These are phyloP conservation scores for Taphrina flavorubra DNA, from an alignment of 1,139 yeast genomes.

Conservation along the genomic window DNA sequence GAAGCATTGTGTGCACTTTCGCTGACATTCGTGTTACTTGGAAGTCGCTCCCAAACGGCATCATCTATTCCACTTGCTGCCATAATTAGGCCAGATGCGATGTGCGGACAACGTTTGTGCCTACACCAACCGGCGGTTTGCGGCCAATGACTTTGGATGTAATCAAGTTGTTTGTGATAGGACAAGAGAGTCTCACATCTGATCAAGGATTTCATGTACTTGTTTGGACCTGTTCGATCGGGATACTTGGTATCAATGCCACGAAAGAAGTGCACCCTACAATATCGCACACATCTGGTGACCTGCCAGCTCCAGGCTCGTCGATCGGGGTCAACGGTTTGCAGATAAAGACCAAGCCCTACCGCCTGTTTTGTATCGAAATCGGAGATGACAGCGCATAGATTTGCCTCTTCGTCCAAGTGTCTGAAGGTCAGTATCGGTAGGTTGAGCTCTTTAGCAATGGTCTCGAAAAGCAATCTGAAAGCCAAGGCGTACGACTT, in stretches of 20 bases:
- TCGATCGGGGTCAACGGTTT: not conserved
- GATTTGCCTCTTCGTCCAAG: not conserved
- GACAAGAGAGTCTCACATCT: not conserved
- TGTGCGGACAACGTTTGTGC: constrained; percentile 1
- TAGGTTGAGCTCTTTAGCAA: not conserved
- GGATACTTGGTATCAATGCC: constrained; percentile 1
- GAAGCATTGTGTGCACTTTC: not conserved
- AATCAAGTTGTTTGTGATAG: not conserved
- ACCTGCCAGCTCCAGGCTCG: not conserved
- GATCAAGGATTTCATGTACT: not conserved
- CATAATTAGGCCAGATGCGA: not conserved
- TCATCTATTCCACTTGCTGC: not conserved
- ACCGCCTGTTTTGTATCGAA: not conserved
- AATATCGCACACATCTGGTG: not conserved
- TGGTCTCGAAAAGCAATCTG: not conserved
- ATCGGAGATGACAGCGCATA: not conserved
- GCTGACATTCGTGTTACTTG: not conserved
- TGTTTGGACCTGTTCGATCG: not conserved
- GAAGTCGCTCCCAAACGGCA: not conserved
- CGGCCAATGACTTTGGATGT: not conserved
- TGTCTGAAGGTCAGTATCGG: not conserved
- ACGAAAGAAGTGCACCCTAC: not conserved
- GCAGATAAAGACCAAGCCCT: not conserved
- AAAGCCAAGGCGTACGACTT: not conserved
- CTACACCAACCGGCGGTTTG: not conserved